Evolutionary conservation across 208 protist species (phyloP).

Genomic region (Crithidia expoeki): DNA sequence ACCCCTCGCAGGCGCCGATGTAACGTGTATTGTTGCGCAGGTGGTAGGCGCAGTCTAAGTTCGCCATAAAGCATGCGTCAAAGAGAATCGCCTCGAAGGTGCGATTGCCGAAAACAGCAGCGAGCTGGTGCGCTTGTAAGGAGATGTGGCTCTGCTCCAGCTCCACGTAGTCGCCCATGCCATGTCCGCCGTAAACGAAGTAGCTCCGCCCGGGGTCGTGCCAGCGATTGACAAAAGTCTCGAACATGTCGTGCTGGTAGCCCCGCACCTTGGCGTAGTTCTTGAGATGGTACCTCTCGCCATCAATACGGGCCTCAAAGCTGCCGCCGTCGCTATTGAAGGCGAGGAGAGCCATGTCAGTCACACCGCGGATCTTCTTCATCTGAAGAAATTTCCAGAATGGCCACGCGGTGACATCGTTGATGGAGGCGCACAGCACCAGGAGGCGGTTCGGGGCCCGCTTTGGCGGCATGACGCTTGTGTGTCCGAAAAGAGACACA

Average conservation of each 20-base stretch:
- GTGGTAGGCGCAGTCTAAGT: conserved; percentile 84
- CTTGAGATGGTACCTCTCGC: conserved; percentile 65
- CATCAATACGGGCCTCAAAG: conserved; percentile 85
- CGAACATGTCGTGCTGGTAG: conserved; percentile 75
- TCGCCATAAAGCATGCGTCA: conserved; percentile 90
- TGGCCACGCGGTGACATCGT: conserved; percentile 85
- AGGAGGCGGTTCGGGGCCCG: conserved; percentile 59
- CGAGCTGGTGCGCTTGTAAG: conserved; percentile 82
- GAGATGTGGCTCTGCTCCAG: conserved; percentile 60
- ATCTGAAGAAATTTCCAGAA: conserved; percentile 92
- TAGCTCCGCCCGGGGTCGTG: conserved; percentile 77
- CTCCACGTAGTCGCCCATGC: conserved; percentile 90
- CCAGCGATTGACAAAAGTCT: conserved; percentile 62
- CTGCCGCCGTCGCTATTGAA: conserved; percentile 88
- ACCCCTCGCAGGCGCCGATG: conserved; percentile 85
- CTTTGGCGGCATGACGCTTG: conserved; percentile 31
- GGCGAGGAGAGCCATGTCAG: conserved; percentile 79
- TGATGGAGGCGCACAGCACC: conserved; percentile 81
- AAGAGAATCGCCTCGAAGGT: conserved; percentile 86
- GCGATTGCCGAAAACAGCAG: conserved; percentile 56
- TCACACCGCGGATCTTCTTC: conserved; percentile 79
- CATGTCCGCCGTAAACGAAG: conserved; percentile 88
- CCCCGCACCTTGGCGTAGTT: conserved; percentile 72
- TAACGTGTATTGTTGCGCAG: conserved; percentile 83
- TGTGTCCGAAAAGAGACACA: too few species aligned